Conservation (phyloP, 306 rosid species). For the Leucaena leucocephala region DNA sequence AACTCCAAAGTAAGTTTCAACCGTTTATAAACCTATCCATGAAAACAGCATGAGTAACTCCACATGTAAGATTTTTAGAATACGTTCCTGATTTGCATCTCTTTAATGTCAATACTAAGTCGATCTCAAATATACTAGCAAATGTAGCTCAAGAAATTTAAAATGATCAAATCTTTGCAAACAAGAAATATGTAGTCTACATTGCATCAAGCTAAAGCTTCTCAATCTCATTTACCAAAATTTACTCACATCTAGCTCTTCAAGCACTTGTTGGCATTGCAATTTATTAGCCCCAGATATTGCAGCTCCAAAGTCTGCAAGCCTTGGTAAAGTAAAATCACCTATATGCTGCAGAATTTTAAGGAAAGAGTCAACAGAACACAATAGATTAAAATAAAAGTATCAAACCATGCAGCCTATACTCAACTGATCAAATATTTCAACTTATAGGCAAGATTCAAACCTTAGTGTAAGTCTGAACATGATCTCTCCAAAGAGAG, state of each 20-base stretch:
- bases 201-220: slow-evolving; percentile 12
- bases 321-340: slow-evolving; percentile 92
- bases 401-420: background rate
- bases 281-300: slow-evolving; percentile 98
- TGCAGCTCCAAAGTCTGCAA: slow-evolving; percentile 99
- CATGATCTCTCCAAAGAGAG: slow-evolving; percentile 99
- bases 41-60: slow-evolving; percentile 32
- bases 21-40: slow-evolving; percentile 77
- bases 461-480: slow-evolving; percentile 95
- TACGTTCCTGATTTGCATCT: slow-evolving; percentile 8
- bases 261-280: slow-evolving; percentile 96
- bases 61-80: slow-evolving; percentile 21
- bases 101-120: slow-evolving; percentile 5
- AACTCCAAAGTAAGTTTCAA: slow-evolving; percentile 87
- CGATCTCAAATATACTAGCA: background rate
- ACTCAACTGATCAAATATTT: slow-evolving; percentile 8
- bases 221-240: slow-evolving; percentile 29
- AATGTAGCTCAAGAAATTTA: slow-evolving; percentile 24
- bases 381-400: slow-evolving; percentile 30
- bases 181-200: slow-evolving; percentile 18
- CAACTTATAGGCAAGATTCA: slow-evolving; percentile 24
- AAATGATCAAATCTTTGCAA: slow-evolving; percentile 2
- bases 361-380: slow-evolving; percentile 34
- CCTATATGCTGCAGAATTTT: slow-evolving; percentile 85
- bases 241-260: slow-evolving; percentile 89